A percentile compares a stretch with the other conserved stretches of the same genome.
phyloP scores from a whole-genome alignment of 2,329 filamentous ascomycete species.

The Aspergillus transmontanensis region DNA sequence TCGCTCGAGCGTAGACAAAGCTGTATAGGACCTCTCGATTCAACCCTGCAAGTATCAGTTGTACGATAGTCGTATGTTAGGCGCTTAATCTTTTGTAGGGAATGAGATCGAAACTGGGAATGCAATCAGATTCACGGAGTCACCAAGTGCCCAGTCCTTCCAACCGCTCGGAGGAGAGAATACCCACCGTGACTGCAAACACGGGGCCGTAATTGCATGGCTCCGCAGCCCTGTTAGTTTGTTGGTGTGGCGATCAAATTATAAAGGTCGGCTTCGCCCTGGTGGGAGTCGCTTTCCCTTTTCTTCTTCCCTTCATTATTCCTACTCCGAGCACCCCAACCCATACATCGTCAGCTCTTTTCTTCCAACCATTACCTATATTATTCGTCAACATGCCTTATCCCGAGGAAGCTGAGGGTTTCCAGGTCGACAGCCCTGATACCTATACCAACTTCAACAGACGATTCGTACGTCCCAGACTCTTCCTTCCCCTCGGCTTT shows the following conservation, averaged over 20 bases:
- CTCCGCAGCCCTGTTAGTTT: constrained; percentile 1
- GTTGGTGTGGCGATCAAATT: neutral
- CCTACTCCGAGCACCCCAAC: neutral
- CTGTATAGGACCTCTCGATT: neutral
- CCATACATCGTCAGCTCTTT: neutral
- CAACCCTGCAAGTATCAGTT: neutral
- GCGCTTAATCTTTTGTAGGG: neutral
- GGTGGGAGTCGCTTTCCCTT: neutral
- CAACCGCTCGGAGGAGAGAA: neutral
- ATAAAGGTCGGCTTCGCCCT: neutral
- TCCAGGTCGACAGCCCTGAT: constrained; percentile 64
- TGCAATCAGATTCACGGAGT: neutral
- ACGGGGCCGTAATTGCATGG: neutral
- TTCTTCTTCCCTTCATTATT: neutral
- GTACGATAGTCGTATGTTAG: neutral
- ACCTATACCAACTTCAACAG: constrained; percentile 64
- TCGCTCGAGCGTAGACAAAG: neutral
- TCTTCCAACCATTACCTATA: neutral
- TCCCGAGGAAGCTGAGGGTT: constrained; percentile 49
- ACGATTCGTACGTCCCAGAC: constrained; percentile 48
- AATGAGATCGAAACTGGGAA: neutral
- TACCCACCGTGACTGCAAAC: neutral
- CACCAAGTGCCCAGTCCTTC: neutral
- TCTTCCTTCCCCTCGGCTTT: neutral
- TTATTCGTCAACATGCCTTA: constrained; percentile 43